Evolutionary conservation across 2,329 filamentous ascomycete genomes (phyloP).

Genomic region (Aspergillus arachidicola): DNA sequence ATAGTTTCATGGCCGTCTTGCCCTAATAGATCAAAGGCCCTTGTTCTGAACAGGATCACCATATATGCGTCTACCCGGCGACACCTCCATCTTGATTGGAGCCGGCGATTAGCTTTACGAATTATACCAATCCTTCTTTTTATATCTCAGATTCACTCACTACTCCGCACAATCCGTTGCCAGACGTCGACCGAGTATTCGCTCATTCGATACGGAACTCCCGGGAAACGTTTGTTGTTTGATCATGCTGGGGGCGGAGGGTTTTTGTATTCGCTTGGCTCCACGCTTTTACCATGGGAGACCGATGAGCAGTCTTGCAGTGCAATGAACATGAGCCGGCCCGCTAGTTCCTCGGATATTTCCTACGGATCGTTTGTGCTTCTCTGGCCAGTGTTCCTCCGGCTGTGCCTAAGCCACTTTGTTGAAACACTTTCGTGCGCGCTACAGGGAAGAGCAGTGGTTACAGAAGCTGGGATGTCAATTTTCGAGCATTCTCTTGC

Average conservation of each 20-base stretch:
- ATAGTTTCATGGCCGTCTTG: neutral
- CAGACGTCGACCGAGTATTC: conserved; percentile 79
- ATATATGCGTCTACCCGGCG: conserved; percentile 90
- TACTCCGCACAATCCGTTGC: conserved; percentile 87
- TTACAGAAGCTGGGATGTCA: conserved; percentile 92
- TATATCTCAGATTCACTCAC: conserved; percentile 64
- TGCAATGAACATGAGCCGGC: conserved; percentile 71
- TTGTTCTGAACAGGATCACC: conserved; percentile 86
- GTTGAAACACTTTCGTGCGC: conserved; percentile 86
- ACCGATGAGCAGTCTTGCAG: conserved; percentile 74
- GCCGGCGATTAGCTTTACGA: conserved; percentile 70
- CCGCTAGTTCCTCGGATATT: conserved; percentile 53
- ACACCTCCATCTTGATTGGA: conserved; percentile 74
- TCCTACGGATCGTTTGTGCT: conserved; percentile 77
- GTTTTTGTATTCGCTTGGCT: conserved; percentile 72
- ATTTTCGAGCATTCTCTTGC: conserved; percentile 94
- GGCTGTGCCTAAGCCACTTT: conserved; percentile 74
- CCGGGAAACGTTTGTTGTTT: conserved; percentile 65
- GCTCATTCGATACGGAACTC: conserved; percentile 68
- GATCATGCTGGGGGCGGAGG: conserved; percentile 71
- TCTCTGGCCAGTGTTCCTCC: conserved; percentile 54
- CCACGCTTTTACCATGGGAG: conserved; percentile 71
- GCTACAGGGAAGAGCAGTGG: conserved; percentile 76
- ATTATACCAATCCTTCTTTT: conserved; percentile 72
- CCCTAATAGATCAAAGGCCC: conserved; percentile 55